Conservation (phyloP, 2,329 filamentous ascomycete genomes). For the Clarireedia monteithiana region DNA sequence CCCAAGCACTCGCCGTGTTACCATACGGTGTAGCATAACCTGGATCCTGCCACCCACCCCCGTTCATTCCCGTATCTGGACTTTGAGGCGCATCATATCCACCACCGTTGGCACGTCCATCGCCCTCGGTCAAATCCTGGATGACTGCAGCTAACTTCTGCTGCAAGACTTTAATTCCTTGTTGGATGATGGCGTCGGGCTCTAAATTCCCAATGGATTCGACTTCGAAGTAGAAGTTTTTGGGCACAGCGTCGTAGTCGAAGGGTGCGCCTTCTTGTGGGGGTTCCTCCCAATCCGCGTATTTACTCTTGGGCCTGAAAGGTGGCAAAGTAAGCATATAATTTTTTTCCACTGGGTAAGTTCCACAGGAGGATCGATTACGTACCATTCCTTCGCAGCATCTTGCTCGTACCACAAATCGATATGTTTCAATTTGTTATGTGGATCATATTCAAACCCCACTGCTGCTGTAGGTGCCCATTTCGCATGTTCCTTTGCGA, state of each 20-base stretch:
- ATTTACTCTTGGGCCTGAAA: constrained; percentile 70
- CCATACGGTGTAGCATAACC: constrained; percentile 66
- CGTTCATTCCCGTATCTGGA: constrained; percentile 50
- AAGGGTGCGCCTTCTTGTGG: constrained; percentile 78
- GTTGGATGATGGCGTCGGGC: constrained; percentile 80
- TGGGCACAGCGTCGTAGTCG: constrained; percentile 80
- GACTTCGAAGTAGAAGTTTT: constrained; percentile 86
- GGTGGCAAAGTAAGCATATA: constrained; percentile 4
- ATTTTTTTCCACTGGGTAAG: constrained; percentile 11
- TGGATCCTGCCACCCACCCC: constrained; percentile 48
- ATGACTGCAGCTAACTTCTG: constrained; percentile 82
- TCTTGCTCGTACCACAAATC: constrained; percentile 94
- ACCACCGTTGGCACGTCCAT: constrained; percentile 42
- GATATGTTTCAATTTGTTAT: constrained; percentile 88
- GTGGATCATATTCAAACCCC: constrained; percentile 95
- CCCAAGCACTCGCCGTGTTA: constrained; percentile 57
- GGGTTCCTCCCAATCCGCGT: constrained; percentile 71
- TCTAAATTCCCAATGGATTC: constrained; percentile 83
- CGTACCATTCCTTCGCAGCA: constrained; percentile 75
- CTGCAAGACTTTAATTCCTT: constrained; percentile 83
- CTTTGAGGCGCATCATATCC: constrained; percentile 53
- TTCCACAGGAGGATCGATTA: neutral
- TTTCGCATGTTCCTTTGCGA: constrained; percentile 97
- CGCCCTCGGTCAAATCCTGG: constrained; percentile 50
- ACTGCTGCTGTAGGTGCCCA: constrained; percentile 91